Base-by-base conservation (phyloP, 139 green algal species). In the Auxenochlorella protothecoides region DNA sequence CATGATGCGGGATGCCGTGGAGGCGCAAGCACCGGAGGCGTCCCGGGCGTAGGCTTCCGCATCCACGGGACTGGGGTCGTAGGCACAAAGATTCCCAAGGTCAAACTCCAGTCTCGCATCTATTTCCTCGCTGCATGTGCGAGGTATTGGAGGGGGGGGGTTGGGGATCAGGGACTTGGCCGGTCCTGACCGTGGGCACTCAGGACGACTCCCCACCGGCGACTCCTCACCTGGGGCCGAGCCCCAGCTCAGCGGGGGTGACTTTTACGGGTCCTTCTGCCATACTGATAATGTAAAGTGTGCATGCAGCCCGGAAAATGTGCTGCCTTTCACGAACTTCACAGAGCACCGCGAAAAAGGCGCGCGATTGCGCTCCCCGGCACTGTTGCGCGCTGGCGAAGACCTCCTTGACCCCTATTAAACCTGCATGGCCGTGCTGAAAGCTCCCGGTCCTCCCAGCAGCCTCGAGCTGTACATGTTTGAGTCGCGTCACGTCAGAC, bases 61-160 rank as follows among this genome's bases (percentile, higher is more conserved):
- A 14, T 92, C 85, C 3, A 94, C 4, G 0, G 90, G 84, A 5
- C 72, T 77, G 2, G 85, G 84, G 73, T 97, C 91, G 16, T 79
- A 90, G 4, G 87, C 90, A 14, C 74, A 68, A 63, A 98, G 74
- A 65, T 96, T 90, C 53, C 93, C 93, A 6, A 96, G 11, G 70
- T 98, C 93, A 57, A 90, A 80, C 27, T 96, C 86, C 0, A 97
- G 74, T 15, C 85, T 75, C 0, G 83, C 81, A 16, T 86, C 83
- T 63, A 88, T 83, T 60, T 89, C 80, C 1, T 85, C 72, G n/a
- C 86, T 92, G 82, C 59, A 67, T 3, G 44, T 15, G 14, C 2
- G 60, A 66, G 10, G 12, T 10, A 11, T 12, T 44, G 65, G 27
- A 27, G 11, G 3, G n/a, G 65, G 8, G 16, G 44, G 44, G 6